Base-by-base conservation (phyloP, 78 protist species). In the Guillardia theta region DNA sequence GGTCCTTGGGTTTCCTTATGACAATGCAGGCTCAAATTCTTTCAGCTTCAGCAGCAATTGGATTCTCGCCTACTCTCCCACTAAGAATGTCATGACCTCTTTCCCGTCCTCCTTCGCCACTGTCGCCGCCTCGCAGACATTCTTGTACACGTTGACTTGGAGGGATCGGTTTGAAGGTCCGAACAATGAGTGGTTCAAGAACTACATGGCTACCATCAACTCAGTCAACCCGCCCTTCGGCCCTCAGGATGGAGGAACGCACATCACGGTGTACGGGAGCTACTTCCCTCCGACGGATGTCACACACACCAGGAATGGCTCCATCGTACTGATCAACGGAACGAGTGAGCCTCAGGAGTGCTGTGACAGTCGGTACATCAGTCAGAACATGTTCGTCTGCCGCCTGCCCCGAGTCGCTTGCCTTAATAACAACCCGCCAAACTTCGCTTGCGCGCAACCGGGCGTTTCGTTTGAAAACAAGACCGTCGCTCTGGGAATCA, bases 381-480 rank as follows among this genome's bases (percentile, higher is more conserved):
- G 87, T 22, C 27, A 24, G 1, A 30, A 24, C 70, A 58, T 30
- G 70, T 6, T 30, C 70, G 39, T 30, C 70, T 6, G 90, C 48
- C 18, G 39, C 37, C 90, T 78, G 44, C 90, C 90, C 30, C 45
- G 90, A 30, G 90, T 78, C 90, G 39, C 90, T 46, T 78, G 90
- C 48, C 21, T 78, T 36, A 43, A 37, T 5, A 30, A 58, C 39
- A 1, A 58, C 83, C 10, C 83, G 0, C 83, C 83, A n/a, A n/a
- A n/a, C 36, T 43, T 70, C 83, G 27, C 83, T 1, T 18, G 15
- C 36, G n/a, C 6, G 46, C 62, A 21, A 3, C 41, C 9, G 9
- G n/a, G 43, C 41, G 45, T 22, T 22, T 4, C 22, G 15, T 70
- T 3, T 24, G 46, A 33, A 24, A 24, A 33, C 83, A 15, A 24